phyloP scores from a whole-genome alignment of 371 early-diverging fungal species.

The Funneliformis caledonium region DNA sequence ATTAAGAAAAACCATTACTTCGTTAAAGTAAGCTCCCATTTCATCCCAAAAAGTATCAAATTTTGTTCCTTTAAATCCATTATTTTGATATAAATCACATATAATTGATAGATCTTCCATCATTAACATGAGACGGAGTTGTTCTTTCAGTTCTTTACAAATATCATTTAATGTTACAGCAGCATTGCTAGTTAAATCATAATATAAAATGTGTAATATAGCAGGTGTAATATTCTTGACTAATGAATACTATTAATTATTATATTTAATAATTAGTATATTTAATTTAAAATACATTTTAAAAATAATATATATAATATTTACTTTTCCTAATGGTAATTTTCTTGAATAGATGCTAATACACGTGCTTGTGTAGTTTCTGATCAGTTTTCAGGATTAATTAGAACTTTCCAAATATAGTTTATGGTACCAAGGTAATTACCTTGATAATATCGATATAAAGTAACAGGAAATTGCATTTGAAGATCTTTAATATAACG shows the following conservation, averaged over 20 bases:
- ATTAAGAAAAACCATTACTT: not conserved
- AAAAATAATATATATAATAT: not conserved
- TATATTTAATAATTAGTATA: no score
- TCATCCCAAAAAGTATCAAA: conserved; percentile 6
- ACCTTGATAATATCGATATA: conserved; percentile 42
- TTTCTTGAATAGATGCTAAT: not conserved
- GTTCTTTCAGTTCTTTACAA: conserved; percentile 2
- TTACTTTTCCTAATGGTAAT: not conserved
- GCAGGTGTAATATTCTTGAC: not conserved
- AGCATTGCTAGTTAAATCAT: not conserved
- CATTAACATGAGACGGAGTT: not conserved
- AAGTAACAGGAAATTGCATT: no score
- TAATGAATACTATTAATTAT: not conserved
- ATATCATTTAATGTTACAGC: not conserved
- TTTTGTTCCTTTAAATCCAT: not conserved
- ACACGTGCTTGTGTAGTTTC: not conserved
- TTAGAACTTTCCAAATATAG: not conserved
- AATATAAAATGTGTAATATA: not conserved
- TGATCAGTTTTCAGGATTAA: not conserved
- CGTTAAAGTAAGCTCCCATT: conserved; percentile 8
- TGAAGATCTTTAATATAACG: no score
- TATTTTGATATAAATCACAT: not conserved
- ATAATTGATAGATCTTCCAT: not conserved
- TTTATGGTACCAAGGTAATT: conserved; percentile 20
- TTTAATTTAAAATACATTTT: no score